Percentiles rank a stretch among this genome's conserved stretches.
Conservation (phyloP, 352 stramenopile species). For the Globisporangium irregulare region DNA sequence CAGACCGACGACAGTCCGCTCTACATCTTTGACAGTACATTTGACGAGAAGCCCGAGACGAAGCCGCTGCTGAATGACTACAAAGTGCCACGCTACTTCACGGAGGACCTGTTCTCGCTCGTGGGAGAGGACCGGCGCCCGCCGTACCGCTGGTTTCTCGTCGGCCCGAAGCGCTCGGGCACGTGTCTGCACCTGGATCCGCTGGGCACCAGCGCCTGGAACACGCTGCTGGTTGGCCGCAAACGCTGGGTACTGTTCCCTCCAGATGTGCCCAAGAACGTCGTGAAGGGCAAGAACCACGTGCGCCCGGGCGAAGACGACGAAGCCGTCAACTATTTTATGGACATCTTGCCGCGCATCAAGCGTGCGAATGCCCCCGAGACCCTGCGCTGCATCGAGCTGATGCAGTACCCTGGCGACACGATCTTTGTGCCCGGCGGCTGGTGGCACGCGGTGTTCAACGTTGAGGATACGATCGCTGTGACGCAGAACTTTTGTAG, state of each 20-base stretch:
- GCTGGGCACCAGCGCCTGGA: constrained; percentile 96
- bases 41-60: constrained; percentile 82
- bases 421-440: constrained; percentile 91
- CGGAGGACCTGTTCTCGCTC: constrained; percentile 80
- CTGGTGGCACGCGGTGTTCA: constrained; percentile 94
- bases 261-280: constrained; percentile 69
- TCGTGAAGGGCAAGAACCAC: constrained; percentile 82
- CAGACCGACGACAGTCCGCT: constrained; percentile 90
- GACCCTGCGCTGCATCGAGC: constrained; percentile 77
- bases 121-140: constrained; percentile 84
- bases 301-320: constrained; percentile 88
- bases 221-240: constrained; percentile 91
- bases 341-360: constrained; percentile 91
- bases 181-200: constrained; percentile 95
- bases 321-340: constrained; percentile 91
- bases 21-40: constrained; percentile 98
- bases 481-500: constrained; percentile 95
- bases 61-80: constrained; percentile 79
- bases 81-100: constrained; percentile 76
- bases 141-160: constrained; percentile 96
- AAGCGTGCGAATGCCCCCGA: constrained; percentile 61
- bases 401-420: constrained; percentile 89
- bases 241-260: constrained; percentile 98
- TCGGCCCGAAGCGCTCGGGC: constrained; percentile 90
- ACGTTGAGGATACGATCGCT: constrained; percentile 89